Conservation (phyloP, 305 asterid species). For the Caryopteris hybrid region DNA sequence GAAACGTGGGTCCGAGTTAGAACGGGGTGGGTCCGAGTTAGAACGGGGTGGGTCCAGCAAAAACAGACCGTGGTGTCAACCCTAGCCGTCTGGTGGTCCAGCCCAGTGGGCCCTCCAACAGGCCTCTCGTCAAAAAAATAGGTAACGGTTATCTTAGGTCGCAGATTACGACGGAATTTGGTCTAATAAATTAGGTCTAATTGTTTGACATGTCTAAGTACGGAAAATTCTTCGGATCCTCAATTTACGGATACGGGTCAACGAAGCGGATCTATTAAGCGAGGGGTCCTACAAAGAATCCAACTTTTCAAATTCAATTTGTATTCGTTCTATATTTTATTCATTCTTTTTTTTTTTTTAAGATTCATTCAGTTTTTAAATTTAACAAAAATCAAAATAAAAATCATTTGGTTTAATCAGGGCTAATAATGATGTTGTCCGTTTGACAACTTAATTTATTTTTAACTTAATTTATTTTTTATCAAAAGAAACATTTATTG, state of each 20-base stretch:
- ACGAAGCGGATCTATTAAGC: too few relatives aligned
- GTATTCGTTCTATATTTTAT: too few relatives aligned
- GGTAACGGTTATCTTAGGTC: conserved; percentile 9
- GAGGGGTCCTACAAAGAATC: too few relatives aligned
- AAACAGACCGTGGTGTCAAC: background rate
- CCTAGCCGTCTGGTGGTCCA: conserved; percentile 15
- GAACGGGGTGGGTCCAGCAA: background rate
- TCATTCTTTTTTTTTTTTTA: too few relatives aligned
- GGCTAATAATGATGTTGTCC: too few relatives aligned
- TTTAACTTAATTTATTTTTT: too few relatives aligned
- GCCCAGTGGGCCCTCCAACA: background rate
- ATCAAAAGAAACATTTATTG: too few relatives aligned
- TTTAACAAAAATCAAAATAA: too few relatives aligned
- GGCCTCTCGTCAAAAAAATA: background rate
- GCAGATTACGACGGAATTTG: background rate
- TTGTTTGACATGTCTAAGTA: background rate
- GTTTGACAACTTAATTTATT: too few relatives aligned
- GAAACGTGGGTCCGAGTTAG: conserved; percentile 27
- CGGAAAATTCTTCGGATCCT: background rate
- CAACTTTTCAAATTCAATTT: too few relatives aligned
- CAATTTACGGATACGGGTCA: background rate
- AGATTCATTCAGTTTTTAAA: too few relatives aligned
- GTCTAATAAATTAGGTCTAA: background rate
- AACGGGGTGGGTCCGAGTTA: conserved; percentile 11
- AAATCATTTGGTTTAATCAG: too few relatives aligned